Conservation (phyloP, 225 moss, liverwort and hornwort genomes). For the Sphagnum tenellum region DNA sequence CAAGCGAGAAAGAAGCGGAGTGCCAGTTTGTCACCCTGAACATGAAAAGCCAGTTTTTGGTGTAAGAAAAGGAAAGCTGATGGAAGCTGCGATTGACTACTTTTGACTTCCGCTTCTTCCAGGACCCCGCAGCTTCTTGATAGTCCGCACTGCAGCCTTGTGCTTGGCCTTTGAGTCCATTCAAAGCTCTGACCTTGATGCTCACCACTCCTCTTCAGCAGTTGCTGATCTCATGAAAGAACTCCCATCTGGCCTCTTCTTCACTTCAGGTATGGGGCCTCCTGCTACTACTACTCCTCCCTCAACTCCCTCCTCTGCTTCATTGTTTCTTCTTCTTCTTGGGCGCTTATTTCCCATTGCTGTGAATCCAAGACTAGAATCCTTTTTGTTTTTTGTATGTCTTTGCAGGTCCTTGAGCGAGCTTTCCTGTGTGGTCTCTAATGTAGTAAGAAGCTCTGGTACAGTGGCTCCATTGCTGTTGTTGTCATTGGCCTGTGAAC, state of each 20-base stretch:
- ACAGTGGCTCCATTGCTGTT: no score
- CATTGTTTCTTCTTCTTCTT: not conserved
- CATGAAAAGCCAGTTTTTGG: no score
- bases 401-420: no score
- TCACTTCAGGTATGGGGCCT: no score
- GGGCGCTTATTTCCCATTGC: constrained; percentile 11
- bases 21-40: no score
- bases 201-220: constrained; percentile 71
- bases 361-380: constrained; percentile 11
- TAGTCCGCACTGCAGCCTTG: constrained; percentile 57
- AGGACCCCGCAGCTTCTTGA: constrained; percentile 59
- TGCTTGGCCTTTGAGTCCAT: constrained; percentile 74
- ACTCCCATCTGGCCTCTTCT: not conserved
- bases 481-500: no score
- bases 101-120: constrained; percentile 13
- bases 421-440: constrained; percentile 18
- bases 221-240: constrained; percentile 64
- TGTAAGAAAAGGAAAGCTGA: no score
- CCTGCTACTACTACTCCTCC: no score
- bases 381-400: not conserved
- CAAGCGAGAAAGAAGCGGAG: no score
- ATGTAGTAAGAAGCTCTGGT: not conserved
- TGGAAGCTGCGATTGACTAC: no score
- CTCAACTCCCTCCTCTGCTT: not conserved
- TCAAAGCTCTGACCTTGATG: constrained; percentile 53